Evolutionary conservation across 768 basidiomycete species (phyloP), one percentile per base, ranked within the genome.

Genomic region (Leucosporidium yakuticum): DNA sequence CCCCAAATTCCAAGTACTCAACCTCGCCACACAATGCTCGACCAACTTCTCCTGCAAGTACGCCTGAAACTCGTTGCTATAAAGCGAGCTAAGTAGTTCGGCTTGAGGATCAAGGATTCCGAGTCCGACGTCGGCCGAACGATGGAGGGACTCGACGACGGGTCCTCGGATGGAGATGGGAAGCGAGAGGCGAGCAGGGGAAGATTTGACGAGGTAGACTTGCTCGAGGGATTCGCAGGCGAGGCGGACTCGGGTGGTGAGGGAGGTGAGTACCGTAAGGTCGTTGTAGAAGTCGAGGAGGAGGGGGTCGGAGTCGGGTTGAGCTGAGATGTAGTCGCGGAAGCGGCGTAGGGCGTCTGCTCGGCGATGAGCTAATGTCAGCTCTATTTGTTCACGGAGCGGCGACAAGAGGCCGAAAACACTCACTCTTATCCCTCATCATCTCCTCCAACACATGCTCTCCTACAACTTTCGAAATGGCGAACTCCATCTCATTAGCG

Each of bases 141-240:
- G 32, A 23, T 53, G 27, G 32, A 68, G 48, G 11, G 51, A 48
- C 15, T 62, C 64, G 34, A 71, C 27, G 47, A 68, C n/a, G 2
- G 70, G 64, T 3, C 59, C 70, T 1, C 70, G 67, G 23, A 65
- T 62, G 6, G 62, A 50, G 61, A 71, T 62, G 8, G 67, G 67
- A 7, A 71, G 70, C 12, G 47, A 44, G 44, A 71, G 57, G 6
- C 64, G 70, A 27, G 60, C 39, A 1, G 70, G 67, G 0, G 64
- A 63, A 19, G 51, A 57, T 23, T 59, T 59, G 51, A 36, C 27
- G 53, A 71, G 64, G 49, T 68, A 71, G 20, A 61, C 60, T 9
- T 61, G 62, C 11, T 65, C 53, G 62, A 71, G 65, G 21, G 51
- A 25, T 3, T 51, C 31, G 15, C 64, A 65, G 2, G 64, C 44